Evolutionary conservation across 257 asterid species (phyloP).

Genomic region (Salvia rosmarinus): DNA sequence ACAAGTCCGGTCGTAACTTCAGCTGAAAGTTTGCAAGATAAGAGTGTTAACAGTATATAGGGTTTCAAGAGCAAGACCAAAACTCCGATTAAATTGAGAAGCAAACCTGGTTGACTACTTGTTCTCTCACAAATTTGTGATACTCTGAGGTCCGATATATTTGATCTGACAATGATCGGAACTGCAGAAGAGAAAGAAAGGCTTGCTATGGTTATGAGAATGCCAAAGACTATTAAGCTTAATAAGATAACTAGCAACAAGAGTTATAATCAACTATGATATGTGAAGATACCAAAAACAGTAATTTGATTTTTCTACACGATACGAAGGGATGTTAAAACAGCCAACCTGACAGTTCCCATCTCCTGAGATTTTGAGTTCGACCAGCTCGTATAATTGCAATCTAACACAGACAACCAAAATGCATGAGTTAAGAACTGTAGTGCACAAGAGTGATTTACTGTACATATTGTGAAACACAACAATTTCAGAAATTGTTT

Average conservation of each 20-base stretch:
- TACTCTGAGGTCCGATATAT: conserved; percentile 76
- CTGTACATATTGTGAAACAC: not conserved
- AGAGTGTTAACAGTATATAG: not conserved
- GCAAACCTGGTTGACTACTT: conserved; percentile 72
- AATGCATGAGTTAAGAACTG: conserved; percentile 13
- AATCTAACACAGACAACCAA: conserved; percentile 47
- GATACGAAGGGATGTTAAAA: not conserved
- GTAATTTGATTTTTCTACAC: too few relatives aligned
- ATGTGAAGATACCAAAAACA: too few relatives aligned
- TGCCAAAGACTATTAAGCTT: not conserved
- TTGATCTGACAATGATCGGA: conserved; percentile 93
- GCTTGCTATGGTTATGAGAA: not conserved
- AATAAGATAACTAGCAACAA: not conserved
- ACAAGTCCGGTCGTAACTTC: conserved; percentile 61
- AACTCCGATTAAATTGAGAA: not conserved
- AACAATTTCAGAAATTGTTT: not conserved
- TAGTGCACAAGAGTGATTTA: not conserved
- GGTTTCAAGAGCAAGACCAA: not conserved
- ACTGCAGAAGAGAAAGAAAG: conserved; percentile 41
- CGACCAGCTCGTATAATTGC: conserved; percentile 73
- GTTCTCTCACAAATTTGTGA: conserved; percentile 80
- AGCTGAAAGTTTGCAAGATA: conserved; percentile 53
- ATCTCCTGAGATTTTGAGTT: conserved; percentile 80
- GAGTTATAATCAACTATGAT: too few relatives aligned
- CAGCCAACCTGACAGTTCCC: conserved; percentile 90